Evolutionary conservation across 2,329 filamentous ascomycete genomes (phyloP).

Genomic region (Aureobasidium sp.): DNA sequence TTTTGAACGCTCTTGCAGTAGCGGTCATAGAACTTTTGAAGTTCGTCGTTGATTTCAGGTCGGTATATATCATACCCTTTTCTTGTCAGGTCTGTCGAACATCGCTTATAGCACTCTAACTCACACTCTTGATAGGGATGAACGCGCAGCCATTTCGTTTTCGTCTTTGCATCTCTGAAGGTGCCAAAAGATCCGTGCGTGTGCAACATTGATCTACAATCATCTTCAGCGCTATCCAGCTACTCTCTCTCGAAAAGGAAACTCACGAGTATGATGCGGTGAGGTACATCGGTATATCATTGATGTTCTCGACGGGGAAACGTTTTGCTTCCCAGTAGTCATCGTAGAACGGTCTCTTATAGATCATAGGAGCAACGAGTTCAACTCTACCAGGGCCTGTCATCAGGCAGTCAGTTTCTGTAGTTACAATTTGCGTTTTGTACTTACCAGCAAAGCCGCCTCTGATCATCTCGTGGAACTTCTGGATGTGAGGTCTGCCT

Average conservation of each 20-base stretch:
- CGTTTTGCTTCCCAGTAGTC: background rate
- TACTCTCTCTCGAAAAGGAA: background rate
- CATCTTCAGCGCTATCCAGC: background rate
- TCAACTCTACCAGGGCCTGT: background rate
- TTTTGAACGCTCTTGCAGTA: constrained; percentile 37
- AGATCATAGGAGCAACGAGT: background rate
- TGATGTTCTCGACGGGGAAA: constrained; percentile 3
- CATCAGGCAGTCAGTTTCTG: background rate
- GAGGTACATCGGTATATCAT: constrained; percentile 15
- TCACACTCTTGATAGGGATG: constrained; percentile 34
- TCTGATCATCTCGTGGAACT: background rate
- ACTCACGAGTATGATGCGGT: constrained; percentile 10
- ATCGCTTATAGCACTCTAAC: no score
- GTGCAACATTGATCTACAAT: background rate
- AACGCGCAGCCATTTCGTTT: constrained; percentile 36
- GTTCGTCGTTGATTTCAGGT: background rate
- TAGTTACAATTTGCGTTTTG: background rate
- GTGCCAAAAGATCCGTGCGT: constrained; percentile 20
- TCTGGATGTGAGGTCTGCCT: background rate
- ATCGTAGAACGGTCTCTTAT: background rate
- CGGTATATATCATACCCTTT: background rate
- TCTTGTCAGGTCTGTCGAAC: background rate
- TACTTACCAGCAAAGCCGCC: background rate
- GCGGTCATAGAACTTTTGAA: constrained; percentile 34
- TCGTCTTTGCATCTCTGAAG: constrained; percentile 29